Evolutionary conservation across 768 basidiomycete genomes (phyloP), one percentile per base, ranked within the genome.

Genomic region (Boletellus sp.): DNA sequence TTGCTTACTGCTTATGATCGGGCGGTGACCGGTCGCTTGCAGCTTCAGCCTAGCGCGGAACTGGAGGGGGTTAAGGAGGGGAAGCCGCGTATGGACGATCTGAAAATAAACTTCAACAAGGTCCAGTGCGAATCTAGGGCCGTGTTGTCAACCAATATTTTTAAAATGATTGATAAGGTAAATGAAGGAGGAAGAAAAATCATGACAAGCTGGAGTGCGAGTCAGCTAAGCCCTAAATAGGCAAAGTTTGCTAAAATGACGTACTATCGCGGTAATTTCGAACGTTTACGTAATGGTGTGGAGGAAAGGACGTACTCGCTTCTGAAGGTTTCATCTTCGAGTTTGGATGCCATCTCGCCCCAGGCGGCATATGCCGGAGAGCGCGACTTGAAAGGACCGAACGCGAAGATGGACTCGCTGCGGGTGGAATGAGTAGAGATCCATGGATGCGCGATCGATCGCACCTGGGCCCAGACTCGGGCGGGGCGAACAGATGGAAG

Each of bases 31-130:
- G 8, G 47, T 58, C 0, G 64, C 53, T 17, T 66, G 68, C 3
- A 81, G 60, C 53, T 79, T 76, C 48, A 94, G 77, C 16, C 85
- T 84, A 37, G 76, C 76, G 50, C 90, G 87, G 67, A 94, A 91
- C 58, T 85, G 81, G 22, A 78, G 72, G 50, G 90, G 90, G 71
- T 92, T 89, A 66, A 94, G 81, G 44, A 94, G 79, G 43, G 94
- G 92, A 50, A 90, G 76, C 48, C 94, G 84, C 22, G 88, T 86
- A 68, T 94, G 92, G 35, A 90, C 87, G 52, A 90, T 89, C 68
- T 94, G 90, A 66, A 95, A 94, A 72, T 86, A 97, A 39, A 94
- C 91, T 70, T 96, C 92, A 62, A 95, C 84, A 46, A 96, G 84
- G 71, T 97, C 93, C 45, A 87, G 81, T 3, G 92, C 87, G 62